These are phyloP conservation scores for Plenodomus biglobosus DNA, from an alignment of 2,329 filamentous ascomycete genomes.

Conservation along the genomic window DNA sequence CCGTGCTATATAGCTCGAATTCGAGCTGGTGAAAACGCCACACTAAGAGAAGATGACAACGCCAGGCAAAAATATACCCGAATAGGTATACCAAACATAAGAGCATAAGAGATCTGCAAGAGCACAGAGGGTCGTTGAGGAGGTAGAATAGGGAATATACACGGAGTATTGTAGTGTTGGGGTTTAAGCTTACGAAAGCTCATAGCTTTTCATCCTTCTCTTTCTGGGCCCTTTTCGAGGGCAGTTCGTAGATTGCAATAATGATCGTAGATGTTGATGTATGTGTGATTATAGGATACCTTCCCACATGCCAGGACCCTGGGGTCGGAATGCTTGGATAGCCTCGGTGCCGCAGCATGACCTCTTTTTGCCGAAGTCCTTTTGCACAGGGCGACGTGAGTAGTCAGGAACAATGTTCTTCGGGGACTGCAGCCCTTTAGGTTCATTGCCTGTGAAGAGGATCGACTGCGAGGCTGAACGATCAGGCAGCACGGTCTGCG, in stretches of 20 bases:
- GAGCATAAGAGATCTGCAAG: conserved; percentile 13
- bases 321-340: conserved; percentile 52
- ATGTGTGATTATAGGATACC: conserved; percentile 54
- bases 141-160: conserved; percentile 20
- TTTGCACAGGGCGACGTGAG: conserved; percentile 49
- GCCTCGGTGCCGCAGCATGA: conserved; percentile 67
- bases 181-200: conserved; percentile 9
- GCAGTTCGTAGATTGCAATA: conserved; percentile 10
- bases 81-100: conserved; percentile 14
- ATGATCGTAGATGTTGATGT: conserved; percentile 7
- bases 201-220: conserved; percentile 15
- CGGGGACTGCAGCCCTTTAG: conserved; percentile 45
- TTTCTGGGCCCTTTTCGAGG: conserved; percentile 20
- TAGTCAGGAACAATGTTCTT: conserved; percentile 45
- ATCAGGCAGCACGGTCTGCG: conserved; percentile 40
- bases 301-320: conserved; percentile 68
- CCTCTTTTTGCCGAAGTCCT: conserved; percentile 60
- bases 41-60: conserved; percentile 2
- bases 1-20: conserved; percentile 1
- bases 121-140: conserved; percentile 13
- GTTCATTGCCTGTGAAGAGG: conserved; percentile 28
- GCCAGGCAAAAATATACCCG: conserved; percentile 11
- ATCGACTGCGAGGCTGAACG: conserved; percentile 41
- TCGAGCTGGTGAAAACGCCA: conserved; percentile 1
- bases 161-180: conserved; percentile 17